Percentiles rank a stretch among this genome's conserved stretches.
Conservation (phyloP, 805 yeast genomes). For the Blastobotrys attinorum region DNA sequence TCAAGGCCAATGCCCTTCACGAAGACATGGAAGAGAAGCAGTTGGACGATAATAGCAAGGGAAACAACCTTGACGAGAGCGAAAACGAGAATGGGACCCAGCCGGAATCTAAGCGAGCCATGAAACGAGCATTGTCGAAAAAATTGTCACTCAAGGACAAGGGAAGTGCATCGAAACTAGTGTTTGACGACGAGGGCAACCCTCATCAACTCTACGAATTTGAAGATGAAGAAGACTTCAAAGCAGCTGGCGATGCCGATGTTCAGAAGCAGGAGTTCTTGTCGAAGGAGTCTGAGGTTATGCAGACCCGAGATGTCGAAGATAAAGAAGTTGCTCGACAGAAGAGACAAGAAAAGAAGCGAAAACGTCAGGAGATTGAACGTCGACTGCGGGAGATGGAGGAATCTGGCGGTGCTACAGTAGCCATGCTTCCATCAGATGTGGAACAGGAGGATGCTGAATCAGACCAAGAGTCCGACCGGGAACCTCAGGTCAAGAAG, state of each 20-base stretch:
- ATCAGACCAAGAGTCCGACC: slow-evolving; percentile 11
- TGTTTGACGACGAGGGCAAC: slow-evolving; percentile 89
- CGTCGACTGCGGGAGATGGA: slow-evolving; percentile 38
- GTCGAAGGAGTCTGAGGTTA: slow-evolving; percentile 52
- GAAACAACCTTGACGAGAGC: slow-evolving; percentile 48
- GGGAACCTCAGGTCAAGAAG: slow-evolving; percentile 25
- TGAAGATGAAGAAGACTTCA: slow-evolving; percentile 83
- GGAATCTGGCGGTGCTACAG: slow-evolving; percentile 28
- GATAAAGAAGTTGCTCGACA: slow-evolving; percentile 74
- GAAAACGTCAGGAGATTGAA: slow-evolving; percentile 77
- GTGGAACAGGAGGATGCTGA: slow-evolving; percentile 18
- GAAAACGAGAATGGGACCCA: no score
- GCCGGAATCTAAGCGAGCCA: slow-evolving; percentile 76
- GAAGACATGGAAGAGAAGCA: slow-evolving; percentile 42
- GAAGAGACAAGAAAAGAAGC: slow-evolving; percentile 80
- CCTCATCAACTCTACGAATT: slow-evolving; percentile 90
- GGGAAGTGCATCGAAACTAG: slow-evolving; percentile 68
- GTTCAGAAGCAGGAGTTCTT: slow-evolving; percentile 63
- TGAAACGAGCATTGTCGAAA: slow-evolving; percentile 80
- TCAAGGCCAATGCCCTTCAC: slow-evolving; percentile 72
- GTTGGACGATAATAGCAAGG: slow-evolving; percentile 17
- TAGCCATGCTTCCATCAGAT: slow-evolving; percentile 21
- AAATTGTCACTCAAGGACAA: slow-evolving; percentile 55
- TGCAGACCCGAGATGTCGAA: slow-evolving; percentile 63
- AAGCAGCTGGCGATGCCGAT: slow-evolving; percentile 56